Percentiles rank a stretch among this genome's conserved stretches.
Evolutionary conservation across 768 basidiomycete species (phyloP).

Genomic region (Clitopilus passeckerianus): DNA sequence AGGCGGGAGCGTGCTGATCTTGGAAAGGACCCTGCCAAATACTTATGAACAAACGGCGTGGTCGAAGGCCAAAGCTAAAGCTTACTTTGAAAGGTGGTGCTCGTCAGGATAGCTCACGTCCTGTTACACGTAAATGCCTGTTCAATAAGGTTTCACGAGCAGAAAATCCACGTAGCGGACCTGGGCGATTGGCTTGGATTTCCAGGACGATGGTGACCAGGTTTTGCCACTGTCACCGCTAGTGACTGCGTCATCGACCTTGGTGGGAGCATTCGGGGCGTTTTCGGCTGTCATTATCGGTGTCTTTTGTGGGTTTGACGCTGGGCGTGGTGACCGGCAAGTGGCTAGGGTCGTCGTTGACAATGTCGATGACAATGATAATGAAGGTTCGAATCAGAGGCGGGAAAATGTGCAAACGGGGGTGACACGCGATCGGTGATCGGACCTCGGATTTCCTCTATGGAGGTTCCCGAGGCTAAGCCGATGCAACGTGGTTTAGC

Average conservation of each 20-base stretch:
- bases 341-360: neutral
- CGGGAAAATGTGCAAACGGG: neutral
- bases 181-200: slow-evolving; percentile 70
- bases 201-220: slow-evolving; percentile 85
- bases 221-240: slow-evolving; percentile 2
- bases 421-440: neutral
- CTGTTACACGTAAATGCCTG: slow-evolving; percentile 24
- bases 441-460: neutral
- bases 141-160: neutral
- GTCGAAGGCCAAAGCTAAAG: slow-evolving; percentile 1
- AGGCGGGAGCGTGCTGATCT: slow-evolving; percentile 78
- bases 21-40: slow-evolving; percentile 60
- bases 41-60: neutral
- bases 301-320: neutral
- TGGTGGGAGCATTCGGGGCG: neutral
- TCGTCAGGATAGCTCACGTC: slow-evolving; percentile 70
- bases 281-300: neutral
- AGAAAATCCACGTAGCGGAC: slow-evolving; percentile 1
- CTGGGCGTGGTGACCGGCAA: neutral
- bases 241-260: neutral
- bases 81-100: slow-evolving; percentile 52
- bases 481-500: neutral
- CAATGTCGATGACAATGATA: neutral
- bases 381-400: neutral
- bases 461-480: neutral